Base-by-base conservation (phyloP, 2,329 filamentous ascomycete genomes). In the Pseudogymnoascus verrucosus region DNA sequence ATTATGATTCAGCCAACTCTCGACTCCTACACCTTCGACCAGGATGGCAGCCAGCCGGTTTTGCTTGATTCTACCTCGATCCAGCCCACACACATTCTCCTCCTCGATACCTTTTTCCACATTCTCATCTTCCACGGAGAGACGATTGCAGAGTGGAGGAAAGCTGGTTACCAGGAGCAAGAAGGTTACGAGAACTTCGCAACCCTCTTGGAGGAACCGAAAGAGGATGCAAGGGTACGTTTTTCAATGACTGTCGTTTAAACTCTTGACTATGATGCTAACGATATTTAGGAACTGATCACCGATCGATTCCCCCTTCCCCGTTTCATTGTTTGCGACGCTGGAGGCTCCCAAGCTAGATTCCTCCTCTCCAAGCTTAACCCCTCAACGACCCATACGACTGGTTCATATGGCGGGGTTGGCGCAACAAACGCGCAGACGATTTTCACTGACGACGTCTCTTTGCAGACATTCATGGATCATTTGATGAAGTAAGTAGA, bases 71-170 rank as follows among this genome's bases (percentile, higher is more conserved):
- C 93, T 12, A 93, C 92, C 37, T 97, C 92, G 5, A 99, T 99
- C 70, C 93, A 98, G 74, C 89, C 92, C 8, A 90, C 93, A 21
- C 96, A 96, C 65, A 90, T 98, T 65, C 84, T 99, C 61, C 86
- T 99, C 10, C 87, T 99, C 63, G 95, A 99, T 72, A 98, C 95
- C 0, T 99, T 99, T 82, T 99, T 99, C 84, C 95, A 99, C 76
- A 99, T 99, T 66, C 85, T 99, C 63, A 99, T 99, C 71, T 99
- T 98, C 84, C 93, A 99, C 72, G 95, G 95, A 67, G 93, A 99
- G 80, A 98, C 93, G 0, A 90, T 98, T 76, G 95, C 95, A 0
- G 92, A 97, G 75, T 99, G 95, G 95, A 88, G 93, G 68, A 98
- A 99, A 77, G 93, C 93, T 16, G 95, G 95, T 1, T 99, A 99